Evolutionary conservation across 805 yeast genomes (phyloP).

Genomic region (Cyberlindnera amylophila): DNA sequence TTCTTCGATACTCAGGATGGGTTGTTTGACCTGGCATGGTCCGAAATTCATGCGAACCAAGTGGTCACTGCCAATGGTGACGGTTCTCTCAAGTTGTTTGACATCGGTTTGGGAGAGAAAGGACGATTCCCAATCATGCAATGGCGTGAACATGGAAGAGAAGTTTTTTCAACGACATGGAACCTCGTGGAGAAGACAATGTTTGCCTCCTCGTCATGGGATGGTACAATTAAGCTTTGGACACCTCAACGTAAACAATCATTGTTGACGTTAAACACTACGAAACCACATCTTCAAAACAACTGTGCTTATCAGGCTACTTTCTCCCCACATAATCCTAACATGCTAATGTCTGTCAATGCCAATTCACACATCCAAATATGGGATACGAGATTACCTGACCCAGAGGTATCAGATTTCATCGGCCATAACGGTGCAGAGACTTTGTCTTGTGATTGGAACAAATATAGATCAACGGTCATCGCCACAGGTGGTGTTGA

Average conservation of each 20-base stretch:
- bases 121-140: conserved; percentile 60
- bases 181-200: conserved; percentile 60
- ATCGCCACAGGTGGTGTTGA: conserved; percentile 94
- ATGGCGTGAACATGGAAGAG: conserved; percentile 73
- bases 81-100: conserved; percentile 82
- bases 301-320: conserved; percentile 76
- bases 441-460: conserved; percentile 80
- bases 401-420: conserved; percentile 53
- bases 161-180: conserved; percentile 74
- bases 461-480: conserved; percentile 76
- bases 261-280: conserved; percentile 48
- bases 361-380: conserved; percentile 71
- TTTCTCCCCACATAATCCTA: conserved; percentile 83
- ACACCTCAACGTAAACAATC: conserved; percentile 55
- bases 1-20: conserved; percentile 92
- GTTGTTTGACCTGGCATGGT: conserved; percentile 83
- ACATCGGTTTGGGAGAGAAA: conserved; percentile 50
- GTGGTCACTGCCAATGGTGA: conserved; percentile 83
- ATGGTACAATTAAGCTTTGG: conserved; percentile 83
- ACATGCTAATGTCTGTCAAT: conserved; percentile 62
- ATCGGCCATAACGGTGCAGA: conserved; percentile 81
- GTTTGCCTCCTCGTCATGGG: conserved; percentile 88
- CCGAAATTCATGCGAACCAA: conserved; percentile 87
- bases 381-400: conserved; percentile 76
- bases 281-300: conserved; percentile 29